phyloP scores from a whole-genome alignment of 208 protist genomes.

The Phytomonas serpens region DNA sequence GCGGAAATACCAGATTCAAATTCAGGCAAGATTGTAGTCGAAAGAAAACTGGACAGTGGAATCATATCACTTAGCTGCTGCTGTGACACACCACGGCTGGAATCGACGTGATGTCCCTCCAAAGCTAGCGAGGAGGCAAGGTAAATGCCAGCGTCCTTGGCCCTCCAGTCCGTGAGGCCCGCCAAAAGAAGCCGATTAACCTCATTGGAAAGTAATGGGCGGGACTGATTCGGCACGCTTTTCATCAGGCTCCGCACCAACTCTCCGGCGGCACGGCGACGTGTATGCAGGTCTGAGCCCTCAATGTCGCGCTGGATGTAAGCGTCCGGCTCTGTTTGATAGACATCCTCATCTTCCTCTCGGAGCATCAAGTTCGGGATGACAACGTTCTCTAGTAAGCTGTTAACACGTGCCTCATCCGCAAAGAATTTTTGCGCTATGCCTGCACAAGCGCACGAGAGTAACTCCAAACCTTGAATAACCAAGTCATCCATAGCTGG shows the following conservation, averaged over 20 bases:
- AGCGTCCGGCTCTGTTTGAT: conserved; percentile 90
- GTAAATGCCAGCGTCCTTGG: conserved; percentile 96
- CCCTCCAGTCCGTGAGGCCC: conserved; percentile 76
- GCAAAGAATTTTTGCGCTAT: conserved; percentile 76
- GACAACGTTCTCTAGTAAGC: conserved; percentile 89
- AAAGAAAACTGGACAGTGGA: conserved; percentile 85
- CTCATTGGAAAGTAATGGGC: conserved; percentile 51
- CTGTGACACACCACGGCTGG: conserved; percentile 37
- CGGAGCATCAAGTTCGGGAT: conserved; percentile 90
- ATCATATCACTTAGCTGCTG: conserved; percentile 72
- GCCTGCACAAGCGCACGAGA: conserved; percentile 77
- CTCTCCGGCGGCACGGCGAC: conserved; percentile 87
- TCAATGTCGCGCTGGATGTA: conserved; percentile 97
- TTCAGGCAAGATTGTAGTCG: conserved; percentile 82
- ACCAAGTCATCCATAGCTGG: conserved; percentile 77
- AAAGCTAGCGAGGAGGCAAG: conserved; percentile 90
- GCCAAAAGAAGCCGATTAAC: conserved; percentile 44
- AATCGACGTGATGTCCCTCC: conserved; percentile 49
- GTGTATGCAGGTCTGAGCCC: conserved; percentile 91
- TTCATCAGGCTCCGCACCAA: conserved; percentile 86
- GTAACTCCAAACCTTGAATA: conserved; percentile 82
- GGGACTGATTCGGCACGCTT: conserved; percentile 47
- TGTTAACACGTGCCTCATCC: conserved; percentile 47
- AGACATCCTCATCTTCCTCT: conserved; percentile 92
- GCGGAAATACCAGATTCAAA: conserved; percentile 36